These are phyloP conservation scores for Kazachstania sp. DNA, from an alignment of 1,139 yeast genomes.

Conservation along the genomic window DNA sequence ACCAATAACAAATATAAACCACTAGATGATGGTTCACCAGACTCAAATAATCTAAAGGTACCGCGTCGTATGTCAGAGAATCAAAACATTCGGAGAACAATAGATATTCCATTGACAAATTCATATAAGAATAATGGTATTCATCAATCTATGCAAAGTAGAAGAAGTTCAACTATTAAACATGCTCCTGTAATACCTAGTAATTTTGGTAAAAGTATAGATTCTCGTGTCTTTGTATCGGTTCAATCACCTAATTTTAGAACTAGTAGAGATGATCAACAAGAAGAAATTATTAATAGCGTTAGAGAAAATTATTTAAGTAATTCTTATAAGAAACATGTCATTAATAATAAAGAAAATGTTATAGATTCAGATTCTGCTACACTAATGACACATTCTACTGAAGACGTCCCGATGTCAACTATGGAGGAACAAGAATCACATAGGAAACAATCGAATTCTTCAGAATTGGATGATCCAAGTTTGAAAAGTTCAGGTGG, in stretches of 20 bases:
- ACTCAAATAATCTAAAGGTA: neutral
- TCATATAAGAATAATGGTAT: neutral
- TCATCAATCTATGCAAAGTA: slow-evolving; percentile 3
- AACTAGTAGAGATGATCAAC: slow-evolving; percentile 16
- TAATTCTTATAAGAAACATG: slow-evolving; percentile 6
- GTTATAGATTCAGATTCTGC: neutral
- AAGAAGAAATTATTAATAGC: slow-evolving; percentile 24
- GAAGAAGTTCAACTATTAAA: slow-evolving; percentile 6
- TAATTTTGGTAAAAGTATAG: slow-evolving; percentile 8
- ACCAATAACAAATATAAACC: neutral
- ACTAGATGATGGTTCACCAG: neutral
- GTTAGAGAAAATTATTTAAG: slow-evolving; percentile 22
- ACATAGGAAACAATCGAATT: neutral
- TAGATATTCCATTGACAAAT: neutral
- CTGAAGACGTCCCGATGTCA: neutral
- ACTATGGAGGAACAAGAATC: neutral
- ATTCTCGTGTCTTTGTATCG: slow-evolving; percentile 24
- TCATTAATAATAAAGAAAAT: neutral
- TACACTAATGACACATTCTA: neutral
- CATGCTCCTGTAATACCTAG: neutral
- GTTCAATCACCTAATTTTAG: slow-evolving; percentile 30
- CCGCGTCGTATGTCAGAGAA: neutral
- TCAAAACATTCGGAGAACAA: neutral
- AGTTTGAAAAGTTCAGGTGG: slow-evolving; percentile 46
- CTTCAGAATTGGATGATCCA: slow-evolving; percentile 3